Conservation (phyloP, 2,329 filamentous ascomycete species). For the Aspergillus versicolor region DNA sequence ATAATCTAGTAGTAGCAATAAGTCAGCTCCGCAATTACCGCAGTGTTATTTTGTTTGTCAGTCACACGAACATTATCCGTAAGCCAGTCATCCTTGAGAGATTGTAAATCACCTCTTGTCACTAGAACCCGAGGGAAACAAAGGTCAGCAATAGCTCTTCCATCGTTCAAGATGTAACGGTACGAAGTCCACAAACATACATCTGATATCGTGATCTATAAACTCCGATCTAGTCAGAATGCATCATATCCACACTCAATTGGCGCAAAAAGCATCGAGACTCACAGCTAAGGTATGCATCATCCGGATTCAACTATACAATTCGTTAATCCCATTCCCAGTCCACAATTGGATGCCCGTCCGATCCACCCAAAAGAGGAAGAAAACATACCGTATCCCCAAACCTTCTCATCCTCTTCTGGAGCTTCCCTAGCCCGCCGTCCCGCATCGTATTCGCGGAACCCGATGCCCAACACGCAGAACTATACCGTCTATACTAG, state of each 20-base stretch:
- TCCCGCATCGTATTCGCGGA: conserved; percentile 22
- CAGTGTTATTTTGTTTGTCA: background rate
- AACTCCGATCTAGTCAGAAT: conserved; percentile 15
- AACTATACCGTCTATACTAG: background rate
- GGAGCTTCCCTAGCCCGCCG: conserved; percentile 30
- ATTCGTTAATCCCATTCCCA: conserved; percentile 19
- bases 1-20: conserved; percentile 65
- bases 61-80: conserved; percentile 76
- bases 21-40: conserved; percentile 20
- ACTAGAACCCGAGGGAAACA: conserved; percentile 51
- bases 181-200: conserved; percentile 44
- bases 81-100: conserved; percentile 89
- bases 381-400: conserved; percentile 36
- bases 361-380: background rate
- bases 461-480: background rate
- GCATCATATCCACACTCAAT: background rate
- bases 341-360: background rate
- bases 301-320: conserved; percentile 57
- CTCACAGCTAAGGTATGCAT: conserved; percentile 70
- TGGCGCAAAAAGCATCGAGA: conserved; percentile 20
- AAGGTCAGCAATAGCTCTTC: background rate
- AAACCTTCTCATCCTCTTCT: conserved; percentile 38
- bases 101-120: conserved; percentile 84
- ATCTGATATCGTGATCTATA: conserved; percentile 63
- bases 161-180: no score